Evolutionary conservation across 176 grass and related monocot species (phyloP).

Genomic region (Lolium perenne): DNA sequence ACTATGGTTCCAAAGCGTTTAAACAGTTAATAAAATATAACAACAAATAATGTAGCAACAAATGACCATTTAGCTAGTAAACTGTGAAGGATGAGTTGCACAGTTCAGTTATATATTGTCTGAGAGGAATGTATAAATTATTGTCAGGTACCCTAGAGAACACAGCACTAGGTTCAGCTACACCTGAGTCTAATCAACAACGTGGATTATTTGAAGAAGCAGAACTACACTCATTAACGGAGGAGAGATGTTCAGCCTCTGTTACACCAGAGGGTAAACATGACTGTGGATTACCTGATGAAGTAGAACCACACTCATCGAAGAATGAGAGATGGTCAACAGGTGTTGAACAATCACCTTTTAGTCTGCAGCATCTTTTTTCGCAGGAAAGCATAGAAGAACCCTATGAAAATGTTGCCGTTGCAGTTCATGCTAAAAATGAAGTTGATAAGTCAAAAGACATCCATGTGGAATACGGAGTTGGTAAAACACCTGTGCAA

Average conservation of each 20-base stretch:
- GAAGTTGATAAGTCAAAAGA: conserved; percentile 26
- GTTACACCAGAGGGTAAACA: conserved; percentile 10
- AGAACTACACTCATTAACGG: not conserved
- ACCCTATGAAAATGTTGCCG: not conserved
- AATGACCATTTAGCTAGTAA: not conserved
- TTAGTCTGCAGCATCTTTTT: conserved; percentile 2
- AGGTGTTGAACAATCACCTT: conserved; percentile 23
- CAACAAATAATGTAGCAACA: not conserved
- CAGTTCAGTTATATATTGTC: conserved; percentile 2
- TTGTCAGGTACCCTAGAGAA: conserved; percentile 26
- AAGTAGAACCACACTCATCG: not conserved
- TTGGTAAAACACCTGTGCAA: not conserved
- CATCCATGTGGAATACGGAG: not conserved
- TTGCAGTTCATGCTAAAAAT: conserved; percentile 7
- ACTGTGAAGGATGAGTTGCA: conserved; percentile 10
- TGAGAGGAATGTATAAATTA: conserved; percentile 35
- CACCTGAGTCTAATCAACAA: conserved; percentile 19
- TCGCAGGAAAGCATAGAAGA: conserved; percentile 24
- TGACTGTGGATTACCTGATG: conserved; percentile 17
- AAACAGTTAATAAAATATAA: not conserved
- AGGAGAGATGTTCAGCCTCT: conserved; percentile 6
- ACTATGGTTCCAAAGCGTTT: not conserved
- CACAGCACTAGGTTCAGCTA: not conserved
- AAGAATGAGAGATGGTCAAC: conserved; percentile 7
- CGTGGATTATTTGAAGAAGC: conserved; percentile 15